Conservation (phyloP, 2,329 filamentous ascomycete genomes). For the Neofusicoccum parvum region DNA sequence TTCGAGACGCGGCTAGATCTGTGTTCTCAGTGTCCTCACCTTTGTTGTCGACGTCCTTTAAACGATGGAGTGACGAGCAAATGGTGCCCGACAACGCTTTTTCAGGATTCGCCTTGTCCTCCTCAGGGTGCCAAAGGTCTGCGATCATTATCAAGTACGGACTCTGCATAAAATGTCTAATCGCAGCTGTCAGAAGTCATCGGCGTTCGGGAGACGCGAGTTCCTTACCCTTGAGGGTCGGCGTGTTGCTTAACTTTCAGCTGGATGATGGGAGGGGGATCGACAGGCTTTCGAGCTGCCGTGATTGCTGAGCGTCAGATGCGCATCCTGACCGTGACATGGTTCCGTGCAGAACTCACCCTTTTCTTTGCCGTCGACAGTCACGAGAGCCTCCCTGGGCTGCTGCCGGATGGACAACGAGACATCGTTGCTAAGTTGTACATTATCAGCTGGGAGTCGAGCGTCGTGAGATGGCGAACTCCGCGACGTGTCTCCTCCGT, state of each 20-base stretch:
- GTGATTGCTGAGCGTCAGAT: conserved; percentile 6
- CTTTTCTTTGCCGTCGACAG: conserved; percentile 71
- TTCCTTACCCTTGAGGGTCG: conserved; percentile 62
- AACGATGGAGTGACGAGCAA: conserved; percentile 77
- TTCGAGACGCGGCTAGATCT: too few relatives aligned
- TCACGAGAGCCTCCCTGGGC: conserved; percentile 67
- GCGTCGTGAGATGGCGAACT: conserved; percentile 19
- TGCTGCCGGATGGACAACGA: conserved; percentile 65
- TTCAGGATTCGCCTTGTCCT: conserved; percentile 44
- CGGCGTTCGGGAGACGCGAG: not conserved
- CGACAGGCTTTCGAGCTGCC: conserved; percentile 81
- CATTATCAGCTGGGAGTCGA: conserved; percentile 19
- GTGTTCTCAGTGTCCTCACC: conserved; percentile 37
- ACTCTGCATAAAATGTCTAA: conserved; percentile 63
- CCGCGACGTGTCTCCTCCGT: conserved; percentile 13
- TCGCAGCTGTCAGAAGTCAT: conserved; percentile 24
- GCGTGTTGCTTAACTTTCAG: conserved; percentile 56
- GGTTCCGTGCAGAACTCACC: conserved; percentile 47
- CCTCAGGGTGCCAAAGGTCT: conserved; percentile 51
- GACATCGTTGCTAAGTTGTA: conserved; percentile 42
- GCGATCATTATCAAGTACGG: conserved; percentile 65
- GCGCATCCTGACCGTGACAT: not conserved
- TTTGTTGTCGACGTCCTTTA: conserved; percentile 75
- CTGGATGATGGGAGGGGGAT: conserved; percentile 83
- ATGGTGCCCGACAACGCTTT: conserved; percentile 70